These are phyloP conservation scores for Aspergillus sp. DNA, from an alignment of 2,329 filamentous ascomycete species.

Conservation along the genomic window DNA sequence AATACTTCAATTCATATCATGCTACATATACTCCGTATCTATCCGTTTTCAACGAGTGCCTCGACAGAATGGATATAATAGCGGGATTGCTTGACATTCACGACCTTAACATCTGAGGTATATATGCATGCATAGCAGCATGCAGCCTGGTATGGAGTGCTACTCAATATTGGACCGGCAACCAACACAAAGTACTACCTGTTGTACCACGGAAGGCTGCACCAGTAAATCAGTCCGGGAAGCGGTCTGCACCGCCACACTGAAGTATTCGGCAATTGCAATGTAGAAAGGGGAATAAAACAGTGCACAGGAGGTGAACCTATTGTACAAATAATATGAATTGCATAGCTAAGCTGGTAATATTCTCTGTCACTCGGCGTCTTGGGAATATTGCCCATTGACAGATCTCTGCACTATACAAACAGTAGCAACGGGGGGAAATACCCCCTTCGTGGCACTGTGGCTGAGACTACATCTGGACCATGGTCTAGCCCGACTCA, in stretches of 20 bases:
- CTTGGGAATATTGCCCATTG: neutral
- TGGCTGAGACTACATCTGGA: conserved; percentile 23
- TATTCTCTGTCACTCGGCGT: no score
- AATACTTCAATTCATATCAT: no score
- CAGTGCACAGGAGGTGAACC: neutral
- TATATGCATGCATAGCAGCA: neutral
- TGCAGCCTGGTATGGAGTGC: neutral
- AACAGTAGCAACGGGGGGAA: neutral
- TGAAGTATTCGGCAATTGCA: conserved; percentile 7
- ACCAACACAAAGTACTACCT: neutral
- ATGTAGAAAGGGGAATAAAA: neutral
- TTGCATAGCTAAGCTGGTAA: neutral
- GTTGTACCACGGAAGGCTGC: neutral
- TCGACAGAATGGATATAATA: no score
- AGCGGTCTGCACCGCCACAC: conserved; percentile 11
- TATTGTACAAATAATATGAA: neutral
- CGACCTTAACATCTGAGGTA: neutral
- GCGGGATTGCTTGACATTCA: no score
- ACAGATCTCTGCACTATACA: conserved; percentile 1
- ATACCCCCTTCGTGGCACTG: conserved; percentile 6
- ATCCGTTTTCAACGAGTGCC: no score
- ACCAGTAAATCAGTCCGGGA: neutral
- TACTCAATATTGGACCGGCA: neutral
- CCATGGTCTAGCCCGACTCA: conserved; percentile 24
- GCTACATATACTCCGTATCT: no score